Evolutionary conservation across 1,139 yeast genomes (phyloP), one percentile per base, ranked within the genome.

Genomic region (Kodamaea derodonti): DNA sequence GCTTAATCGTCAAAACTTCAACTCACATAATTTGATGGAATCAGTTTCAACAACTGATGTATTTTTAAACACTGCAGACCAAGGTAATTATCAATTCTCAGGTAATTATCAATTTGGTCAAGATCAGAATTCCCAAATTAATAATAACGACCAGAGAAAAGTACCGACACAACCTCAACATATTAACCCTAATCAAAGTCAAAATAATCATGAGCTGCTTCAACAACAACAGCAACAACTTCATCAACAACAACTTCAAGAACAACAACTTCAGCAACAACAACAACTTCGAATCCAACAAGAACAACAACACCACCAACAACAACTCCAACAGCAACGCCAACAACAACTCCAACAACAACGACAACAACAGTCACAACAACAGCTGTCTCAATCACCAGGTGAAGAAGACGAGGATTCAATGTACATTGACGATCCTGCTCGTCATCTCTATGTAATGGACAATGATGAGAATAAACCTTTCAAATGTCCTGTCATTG

Each of bases 401-500:
- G 58, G 57, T 59, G 60, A 58, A 40, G 71, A 67, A 38, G 70
- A 60, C 30, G 66, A 65, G 29, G 54, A 51, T 34, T 75, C 75
- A 39, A 80, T 81, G 63, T 83, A 80, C 52, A 82, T 84, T 32
- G 90, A 82, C 53, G 97, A 90, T 58, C 98, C 97, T 0, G 96
- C 97, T 1, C 77, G 97, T 45, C 94, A 90, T 52, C 65, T 92
- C 40, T 90, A 90, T 55, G 95, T 88, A 29, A 81, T 86, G 72
- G 97, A 90, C 59, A 83, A 83, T 45, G 92, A 85, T 41, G 96
- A 88, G 50, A 87, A 87, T 56, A 84, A 92, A 59, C 98, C 99
- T 15, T 92, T 84, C 68, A 88, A 84, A 58, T 92, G 99, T 65
- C 98, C 97, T 1, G 98, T 92, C 27, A 85, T 88, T 53, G 98